Percentiles rank a stretch among this genome's conserved stretches.
Conservation (phyloP, 306 rosid species). For the Pyrus pyrifolia region DNA sequence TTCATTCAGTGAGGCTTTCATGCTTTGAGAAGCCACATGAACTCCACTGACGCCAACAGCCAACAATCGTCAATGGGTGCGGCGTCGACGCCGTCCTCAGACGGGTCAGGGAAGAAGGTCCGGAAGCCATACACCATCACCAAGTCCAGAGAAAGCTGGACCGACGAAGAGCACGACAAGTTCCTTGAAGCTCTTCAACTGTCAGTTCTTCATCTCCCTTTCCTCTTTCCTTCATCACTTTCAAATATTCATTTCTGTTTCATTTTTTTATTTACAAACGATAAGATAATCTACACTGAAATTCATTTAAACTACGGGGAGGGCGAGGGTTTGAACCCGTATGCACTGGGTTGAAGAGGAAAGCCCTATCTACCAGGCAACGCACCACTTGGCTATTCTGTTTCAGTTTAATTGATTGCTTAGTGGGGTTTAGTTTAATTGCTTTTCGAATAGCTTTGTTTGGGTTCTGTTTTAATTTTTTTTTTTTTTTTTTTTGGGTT, state of each 20-base stretch:
- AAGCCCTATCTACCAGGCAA: background rate
- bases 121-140: constrained; percentile 93
- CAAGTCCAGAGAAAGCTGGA: constrained; percentile 96
- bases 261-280: no score
- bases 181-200: constrained; percentile 94
- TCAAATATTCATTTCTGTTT: background rate
- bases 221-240: background rate
- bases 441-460: background rate
- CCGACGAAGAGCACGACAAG: constrained; percentile 92
- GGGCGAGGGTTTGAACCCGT: background rate
- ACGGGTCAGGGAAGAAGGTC: constrained; percentile 69
- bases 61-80: constrained; percentile 36
- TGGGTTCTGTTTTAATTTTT: background rate
- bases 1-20: background rate
- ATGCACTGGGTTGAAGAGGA: background rate
- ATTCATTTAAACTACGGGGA: no score
- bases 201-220: constrained; percentile 43
- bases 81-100: constrained; percentile 28
- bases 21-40: constrained; percentile 26
- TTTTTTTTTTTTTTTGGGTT: background rate
- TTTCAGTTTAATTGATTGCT: background rate
- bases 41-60: constrained; percentile 28
- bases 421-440: background rate
- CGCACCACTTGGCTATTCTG: background rate
- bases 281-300: background rate